Base-by-base conservation (phyloP, 192 early-diverging fungal species). In the Coemansia sp. region DNA sequence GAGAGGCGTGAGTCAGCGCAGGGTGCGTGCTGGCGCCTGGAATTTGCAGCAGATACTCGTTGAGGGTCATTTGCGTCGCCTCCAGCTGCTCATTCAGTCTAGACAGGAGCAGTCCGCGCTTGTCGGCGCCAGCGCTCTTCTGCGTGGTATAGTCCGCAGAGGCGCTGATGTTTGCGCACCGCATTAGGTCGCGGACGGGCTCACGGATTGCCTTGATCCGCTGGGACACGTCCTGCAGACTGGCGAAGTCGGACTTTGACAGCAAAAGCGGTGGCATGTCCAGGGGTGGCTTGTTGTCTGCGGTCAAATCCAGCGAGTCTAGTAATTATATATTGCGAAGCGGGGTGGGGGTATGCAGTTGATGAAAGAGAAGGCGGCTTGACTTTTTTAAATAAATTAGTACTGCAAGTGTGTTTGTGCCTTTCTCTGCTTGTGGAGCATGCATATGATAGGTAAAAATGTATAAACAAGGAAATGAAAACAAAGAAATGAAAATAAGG, bases 111-210 rank as follows among this genome's bases (percentile, higher is more conserved):
- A 45, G 34, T n/a, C 43, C n/a, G 23, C 55, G 29, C 17, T 38
- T 20, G 54, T 35, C 14, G 63, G 29, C 8, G 43, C 61, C 17
- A 59, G 42, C 9, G 59, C 32, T 13, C 23, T 25, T 25, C 29
- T 17, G n/a, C 49, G 41, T 13, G 9, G 14, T 3, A 33, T 25
- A 10, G 42, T 57, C 38, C 17, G 35, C 23, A 19, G 53, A 19
- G 33, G 42, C 19, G 63, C 43, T 38, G 19, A 50, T 40, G 9
- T 56, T 58, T 8, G 73, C 67, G 19, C 40, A 52, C 57, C 78
- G 73, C 54, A 71, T 52, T 6, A 81, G 63, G 35, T 81, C 73
- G 73, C 78, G 73, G 40, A 75, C 61, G 0, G 73, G 78, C 61
- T 81, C 78, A 29, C 73, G 73, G 13, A 75, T 55, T 22, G 59